Conservation (phyloP, 352 stramenopile genomes). For the Thalassiosira livingstoniorum region DNA sequence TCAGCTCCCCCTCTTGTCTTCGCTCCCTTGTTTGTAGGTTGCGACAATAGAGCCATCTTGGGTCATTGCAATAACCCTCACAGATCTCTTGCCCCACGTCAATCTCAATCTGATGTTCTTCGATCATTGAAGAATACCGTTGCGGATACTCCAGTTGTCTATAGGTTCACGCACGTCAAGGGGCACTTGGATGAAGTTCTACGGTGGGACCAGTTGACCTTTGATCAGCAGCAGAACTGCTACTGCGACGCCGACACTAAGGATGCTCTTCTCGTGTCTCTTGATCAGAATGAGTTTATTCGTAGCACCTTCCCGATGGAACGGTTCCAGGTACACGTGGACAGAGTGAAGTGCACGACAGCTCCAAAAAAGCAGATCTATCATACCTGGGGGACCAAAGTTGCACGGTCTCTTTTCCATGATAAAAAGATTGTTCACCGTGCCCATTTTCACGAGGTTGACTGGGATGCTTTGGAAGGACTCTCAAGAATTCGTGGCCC, state of each 20-base stretch:
- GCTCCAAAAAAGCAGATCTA: not conserved
- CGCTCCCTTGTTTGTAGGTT: not conserved
- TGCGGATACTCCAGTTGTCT: not conserved
- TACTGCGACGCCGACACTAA: not conserved
- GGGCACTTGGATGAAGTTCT: not conserved
- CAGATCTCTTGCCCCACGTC: not conserved
- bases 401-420: not conserved
- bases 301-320: not conserved
- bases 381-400: not conserved
- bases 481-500: not conserved
- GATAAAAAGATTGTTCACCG: not conserved
- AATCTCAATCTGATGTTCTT: slow-evolving; percentile 2
- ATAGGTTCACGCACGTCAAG: not conserved
- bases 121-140: not conserved
- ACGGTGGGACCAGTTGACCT: not conserved
- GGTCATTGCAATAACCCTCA: slow-evolving; percentile 7
- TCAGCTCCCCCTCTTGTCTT: not conserved
- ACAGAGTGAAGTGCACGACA: not conserved
- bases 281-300: not conserved
- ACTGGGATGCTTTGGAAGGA: slow-evolving; percentile 1
- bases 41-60: slow-evolving; percentile 9
- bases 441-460: not conserved
- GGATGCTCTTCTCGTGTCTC: not conserved
- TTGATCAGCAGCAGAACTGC: not conserved
- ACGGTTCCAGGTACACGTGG: not conserved